Evolutionary conservation across 208 protist species (phyloP).

Genomic region (Trypanosoma cruzi): DNA sequence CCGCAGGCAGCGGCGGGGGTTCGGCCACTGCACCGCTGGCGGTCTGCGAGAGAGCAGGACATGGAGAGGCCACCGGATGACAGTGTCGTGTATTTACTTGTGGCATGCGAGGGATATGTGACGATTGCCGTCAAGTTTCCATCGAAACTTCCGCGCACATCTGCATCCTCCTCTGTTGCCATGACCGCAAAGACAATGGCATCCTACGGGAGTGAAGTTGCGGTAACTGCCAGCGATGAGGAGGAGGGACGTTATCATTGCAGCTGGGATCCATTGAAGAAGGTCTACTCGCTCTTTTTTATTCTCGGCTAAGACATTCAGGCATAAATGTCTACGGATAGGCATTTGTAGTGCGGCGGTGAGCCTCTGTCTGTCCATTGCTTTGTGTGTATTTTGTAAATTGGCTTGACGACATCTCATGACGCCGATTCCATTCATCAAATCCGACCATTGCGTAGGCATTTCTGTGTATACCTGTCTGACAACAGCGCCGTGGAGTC

Average conservation of each 20-base stretch:
- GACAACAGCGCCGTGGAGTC: too few species aligned
- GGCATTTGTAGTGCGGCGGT: too few species aligned
- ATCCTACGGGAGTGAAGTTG: background rate
- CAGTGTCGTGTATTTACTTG: constrained; percentile 74
- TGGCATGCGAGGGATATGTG: constrained; percentile 88
- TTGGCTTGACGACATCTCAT: constrained; percentile 2
- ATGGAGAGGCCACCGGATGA: constrained; percentile 60
- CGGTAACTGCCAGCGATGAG: constrained; percentile 16
- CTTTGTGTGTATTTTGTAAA: too few species aligned
- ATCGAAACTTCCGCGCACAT: constrained; percentile 32
- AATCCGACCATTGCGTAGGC: too few species aligned
- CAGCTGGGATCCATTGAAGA: constrained; percentile 67
- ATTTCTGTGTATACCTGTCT: too few species aligned
- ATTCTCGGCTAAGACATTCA: constrained; percentile 45
- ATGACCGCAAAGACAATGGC: constrained; percentile 8
- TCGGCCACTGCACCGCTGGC: constrained; percentile 81
- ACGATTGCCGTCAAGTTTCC: constrained; percentile 85
- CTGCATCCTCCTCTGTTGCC: background rate
- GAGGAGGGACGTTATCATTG: constrained; percentile 46
- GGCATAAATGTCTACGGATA: too few species aligned
- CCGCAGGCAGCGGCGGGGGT: constrained; percentile 52
- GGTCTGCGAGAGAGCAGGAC: constrained; percentile 79
- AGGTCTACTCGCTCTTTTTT: constrained; percentile 81
- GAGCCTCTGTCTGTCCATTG: too few species aligned
- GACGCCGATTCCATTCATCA: too few species aligned